A percentile compares a stretch with the other conserved stretches of the same genome.
phyloP scores from a whole-genome alignment of 139 green algal genomes.

The Chlamydomonas incerta region DNA sequence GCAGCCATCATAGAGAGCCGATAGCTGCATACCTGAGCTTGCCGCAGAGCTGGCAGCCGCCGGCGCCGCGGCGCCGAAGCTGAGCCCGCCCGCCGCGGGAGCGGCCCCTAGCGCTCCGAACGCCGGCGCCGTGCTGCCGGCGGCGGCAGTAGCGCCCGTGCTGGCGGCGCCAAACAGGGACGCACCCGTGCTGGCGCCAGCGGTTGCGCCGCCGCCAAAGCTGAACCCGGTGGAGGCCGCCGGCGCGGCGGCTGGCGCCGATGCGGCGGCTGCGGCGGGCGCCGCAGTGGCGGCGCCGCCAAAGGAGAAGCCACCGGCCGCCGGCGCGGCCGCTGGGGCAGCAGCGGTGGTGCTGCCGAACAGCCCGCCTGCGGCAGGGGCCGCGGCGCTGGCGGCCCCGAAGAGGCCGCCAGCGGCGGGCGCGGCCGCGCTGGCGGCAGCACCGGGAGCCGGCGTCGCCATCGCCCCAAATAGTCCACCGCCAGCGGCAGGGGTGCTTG shows the following conservation, averaged over 20 bases:
- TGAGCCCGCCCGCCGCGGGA: background rate
- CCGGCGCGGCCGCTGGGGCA: background rate
- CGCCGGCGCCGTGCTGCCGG: background rate
- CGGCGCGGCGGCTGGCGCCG: background rate
- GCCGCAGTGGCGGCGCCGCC: background rate
- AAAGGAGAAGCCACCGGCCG: constrained; percentile 1
- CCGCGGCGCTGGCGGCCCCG: background rate
- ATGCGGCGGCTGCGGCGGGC: background rate
- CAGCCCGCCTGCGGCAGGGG: background rate
- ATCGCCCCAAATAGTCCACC: constrained; percentile 1
- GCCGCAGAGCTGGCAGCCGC: constrained; percentile 8
- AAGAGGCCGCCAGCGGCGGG: constrained; percentile 5
- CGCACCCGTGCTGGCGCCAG: background rate
- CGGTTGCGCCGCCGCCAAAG: background rate
- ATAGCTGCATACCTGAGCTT: constrained; percentile 1
- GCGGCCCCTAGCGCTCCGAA: background rate
- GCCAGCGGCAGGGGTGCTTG: background rate
- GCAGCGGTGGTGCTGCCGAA: background rate
- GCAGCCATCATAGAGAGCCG: too few species aligned
- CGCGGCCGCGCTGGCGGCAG: background rate
- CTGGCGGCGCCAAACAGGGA: constrained; percentile 10
- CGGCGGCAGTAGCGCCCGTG: background rate
- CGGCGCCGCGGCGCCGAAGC: background rate
- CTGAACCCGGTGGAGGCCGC: background rate
- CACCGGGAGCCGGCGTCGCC: background rate